Conservation (phyloP, 257 asterid species). For the Dorcoceras hygrometricum region DNA sequence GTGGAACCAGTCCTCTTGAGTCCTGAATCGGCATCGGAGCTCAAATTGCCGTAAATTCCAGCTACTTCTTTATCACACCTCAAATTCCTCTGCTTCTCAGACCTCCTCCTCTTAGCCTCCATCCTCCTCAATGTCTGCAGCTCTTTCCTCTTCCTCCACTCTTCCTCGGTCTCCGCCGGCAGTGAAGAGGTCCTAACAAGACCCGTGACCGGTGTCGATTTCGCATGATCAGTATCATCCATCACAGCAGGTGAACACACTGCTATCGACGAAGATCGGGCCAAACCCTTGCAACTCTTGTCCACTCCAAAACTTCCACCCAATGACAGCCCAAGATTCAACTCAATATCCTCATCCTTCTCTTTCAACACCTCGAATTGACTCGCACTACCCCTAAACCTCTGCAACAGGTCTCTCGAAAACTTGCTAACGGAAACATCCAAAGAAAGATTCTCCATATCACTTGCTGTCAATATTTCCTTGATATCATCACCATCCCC, state of each 20-base stretch:
- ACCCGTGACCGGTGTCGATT: conserved; percentile 39
- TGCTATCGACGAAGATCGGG: conserved; percentile 75
- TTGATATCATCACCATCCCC: conserved; percentile 47
- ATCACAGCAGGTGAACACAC: conserved; percentile 61
- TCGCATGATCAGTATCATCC: conserved; percentile 47
- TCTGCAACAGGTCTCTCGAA: conserved; percentile 70
- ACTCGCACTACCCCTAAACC: conserved; percentile 55
- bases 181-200: conserved; percentile 73
- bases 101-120: conserved; percentile 92
- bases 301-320: conserved; percentile 96
- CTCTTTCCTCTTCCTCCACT: conserved; percentile 93
- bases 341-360: conserved; percentile 47
- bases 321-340: conserved; percentile 91
- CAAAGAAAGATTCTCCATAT: conserved; percentile 61
- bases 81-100: conserved; percentile 70
- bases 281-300: conserved; percentile 46
- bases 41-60: conserved; percentile 24
- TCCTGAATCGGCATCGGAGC: neutral
- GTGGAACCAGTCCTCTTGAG: conserved; percentile 19
- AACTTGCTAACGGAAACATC: conserved; percentile 41
- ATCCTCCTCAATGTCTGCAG: conserved; percentile 80
- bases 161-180: conserved; percentile 89
- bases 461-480: conserved; percentile 32
- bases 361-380: conserved; percentile 28
- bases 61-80: conserved; percentile 39